Conservation (phyloP, 169 alveolate species). For the Plasmodium berghei region DNA sequence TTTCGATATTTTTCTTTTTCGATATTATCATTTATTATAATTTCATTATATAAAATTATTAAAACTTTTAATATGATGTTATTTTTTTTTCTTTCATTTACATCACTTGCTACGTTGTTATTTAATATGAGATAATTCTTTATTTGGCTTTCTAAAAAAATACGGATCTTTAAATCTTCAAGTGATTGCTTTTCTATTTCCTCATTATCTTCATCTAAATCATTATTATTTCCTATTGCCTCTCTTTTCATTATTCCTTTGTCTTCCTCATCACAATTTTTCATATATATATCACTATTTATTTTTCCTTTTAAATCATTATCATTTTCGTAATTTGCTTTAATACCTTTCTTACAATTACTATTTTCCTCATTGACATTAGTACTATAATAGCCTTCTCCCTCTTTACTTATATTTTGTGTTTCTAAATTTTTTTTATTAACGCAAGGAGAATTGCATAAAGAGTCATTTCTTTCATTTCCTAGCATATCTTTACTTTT, state of each 20-base stretch:
- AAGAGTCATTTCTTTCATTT: not conserved
- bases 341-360: not conserved
- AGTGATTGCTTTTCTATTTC: not conserved
- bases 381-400: not conserved
- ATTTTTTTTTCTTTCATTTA: conserved; percentile 74
- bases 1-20: conserved; percentile 57
- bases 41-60: conserved; percentile 40
- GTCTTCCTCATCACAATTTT: not conserved
- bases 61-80: conserved; percentile 49
- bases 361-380: not conserved
- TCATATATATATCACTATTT: not conserved
- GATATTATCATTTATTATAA: conserved; percentile 38
- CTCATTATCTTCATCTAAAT: not conserved
- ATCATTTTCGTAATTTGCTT: not conserved
- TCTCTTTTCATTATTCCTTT: not conserved
- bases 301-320: not conserved
- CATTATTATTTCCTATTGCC: not conserved
- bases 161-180: conserved; percentile 12
- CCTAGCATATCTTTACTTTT: not conserved
- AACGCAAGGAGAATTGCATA: not conserved
- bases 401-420: not conserved
- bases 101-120: conserved; percentile 39
- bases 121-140: conserved; percentile 40
- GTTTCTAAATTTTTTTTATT: not conserved
- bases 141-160: conserved; percentile 30